Evolutionary conservation across 129 eudicot species (phyloP).

Genomic region (Saposhnikovia divaricata): DNA sequence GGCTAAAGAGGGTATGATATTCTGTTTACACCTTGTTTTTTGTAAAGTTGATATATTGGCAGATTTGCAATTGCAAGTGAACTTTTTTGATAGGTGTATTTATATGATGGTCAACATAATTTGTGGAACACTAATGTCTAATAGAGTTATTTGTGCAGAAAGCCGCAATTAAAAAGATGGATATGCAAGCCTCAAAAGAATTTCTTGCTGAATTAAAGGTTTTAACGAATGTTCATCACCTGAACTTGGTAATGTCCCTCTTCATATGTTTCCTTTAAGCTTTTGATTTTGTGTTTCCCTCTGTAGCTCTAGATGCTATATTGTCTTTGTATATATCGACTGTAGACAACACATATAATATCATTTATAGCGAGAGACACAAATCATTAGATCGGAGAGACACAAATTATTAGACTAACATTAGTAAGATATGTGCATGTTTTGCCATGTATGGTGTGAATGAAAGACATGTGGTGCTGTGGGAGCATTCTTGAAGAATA

Average conservation of each 20-base stretch:
- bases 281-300: neutral
- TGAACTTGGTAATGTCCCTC: conserved; percentile 62
- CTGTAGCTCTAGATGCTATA: neutral
- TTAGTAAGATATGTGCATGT: neutral
- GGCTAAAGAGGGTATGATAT: neutral
- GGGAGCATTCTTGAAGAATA: neutral
- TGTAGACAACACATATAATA: neutral
- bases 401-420: neutral
- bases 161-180: conserved; percentile 98
- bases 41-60: neutral
- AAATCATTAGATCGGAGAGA: neutral
- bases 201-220: conserved; percentile 87
- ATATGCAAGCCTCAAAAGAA: conserved; percentile 85
- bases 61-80: neutral
- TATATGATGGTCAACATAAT: neutral
- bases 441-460: neutral
- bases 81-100: neutral
- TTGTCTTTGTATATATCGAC: neutral
- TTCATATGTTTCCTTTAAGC: neutral
- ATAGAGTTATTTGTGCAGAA: conserved; percentile 37
- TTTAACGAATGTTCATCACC: conserved; percentile 92
- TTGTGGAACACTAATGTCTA: neutral
- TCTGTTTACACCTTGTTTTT: neutral
- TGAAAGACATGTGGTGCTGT: neutral
- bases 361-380: neutral